A percentile compares a stretch with the other conserved stretches of the same genome.
Evolutionary conservation across 2,329 filamentous ascomycete genomes (phyloP).

Genomic region (Lojkania enalia): DNA sequence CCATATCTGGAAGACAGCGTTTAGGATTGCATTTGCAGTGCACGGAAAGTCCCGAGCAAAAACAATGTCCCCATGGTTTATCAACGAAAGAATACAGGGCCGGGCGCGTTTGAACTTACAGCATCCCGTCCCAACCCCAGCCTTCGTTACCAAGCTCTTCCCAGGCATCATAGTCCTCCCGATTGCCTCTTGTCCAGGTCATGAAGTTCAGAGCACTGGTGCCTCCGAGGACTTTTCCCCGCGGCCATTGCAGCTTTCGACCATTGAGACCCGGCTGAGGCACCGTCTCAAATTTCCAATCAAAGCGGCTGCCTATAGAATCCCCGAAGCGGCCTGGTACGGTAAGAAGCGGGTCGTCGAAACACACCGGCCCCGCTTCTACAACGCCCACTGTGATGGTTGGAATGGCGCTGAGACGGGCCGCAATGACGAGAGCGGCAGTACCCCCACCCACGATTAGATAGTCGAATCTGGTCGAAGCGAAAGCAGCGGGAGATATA

Average conservation of each 20-base stretch:
- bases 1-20: too few species aligned
- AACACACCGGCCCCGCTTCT: conserved; percentile 18
- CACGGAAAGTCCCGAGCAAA: too few species aligned
- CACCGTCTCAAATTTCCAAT: conserved; percentile 40
- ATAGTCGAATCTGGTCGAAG: conserved; percentile 11
- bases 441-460: conserved; percentile 66
- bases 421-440: conserved; percentile 77
- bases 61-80: too few species aligned
- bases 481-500: conserved; percentile 6
- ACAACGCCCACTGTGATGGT: conserved; percentile 17
- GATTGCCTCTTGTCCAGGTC: conserved; percentile 28
- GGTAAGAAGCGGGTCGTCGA: conserved; percentile 19
- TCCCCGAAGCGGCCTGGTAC: conserved; percentile 17
- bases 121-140: conserved; percentile 58
- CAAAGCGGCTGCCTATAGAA: conserved; percentile 33
- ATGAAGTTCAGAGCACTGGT: conserved; percentile 36
- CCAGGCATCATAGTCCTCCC: conserved; percentile 54
- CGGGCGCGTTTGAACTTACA: conserved; percentile 14
- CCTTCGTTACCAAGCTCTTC: conserved; percentile 58
- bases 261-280: conserved; percentile 49
- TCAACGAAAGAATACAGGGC: too few species aligned
- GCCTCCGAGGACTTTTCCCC: conserved; percentile 28
- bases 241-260: conserved; percentile 7
- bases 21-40: too few species aligned
- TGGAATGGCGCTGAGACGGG: conserved; percentile 56